Conservation (phyloP, 2,329 filamentous ascomycete species). For the Elsinoe perseae region DNA sequence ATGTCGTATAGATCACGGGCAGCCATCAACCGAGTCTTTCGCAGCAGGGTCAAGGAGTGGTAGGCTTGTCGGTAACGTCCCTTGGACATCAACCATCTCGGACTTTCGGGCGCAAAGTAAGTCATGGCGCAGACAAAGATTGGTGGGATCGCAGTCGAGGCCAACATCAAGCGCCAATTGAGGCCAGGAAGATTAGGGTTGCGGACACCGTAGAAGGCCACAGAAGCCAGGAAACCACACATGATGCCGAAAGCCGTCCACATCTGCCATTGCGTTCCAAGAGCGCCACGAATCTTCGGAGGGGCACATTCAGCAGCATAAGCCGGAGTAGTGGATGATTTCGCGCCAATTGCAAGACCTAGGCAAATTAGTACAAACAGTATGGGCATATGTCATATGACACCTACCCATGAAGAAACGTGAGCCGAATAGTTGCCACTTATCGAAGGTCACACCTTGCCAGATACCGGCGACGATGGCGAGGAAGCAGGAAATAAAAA, state of each 20-base stretch:
- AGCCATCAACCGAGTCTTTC: constrained; percentile 32
- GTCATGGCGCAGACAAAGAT: constrained; percentile 28
- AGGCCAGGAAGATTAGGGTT: constrained; percentile 40
- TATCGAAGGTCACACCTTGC: constrained; percentile 23
- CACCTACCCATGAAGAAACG: constrained; percentile 21
- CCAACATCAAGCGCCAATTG: constrained; percentile 35
- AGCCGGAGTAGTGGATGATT: constrained; percentile 39
- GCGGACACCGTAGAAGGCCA: constrained; percentile 38
- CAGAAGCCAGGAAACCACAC: constrained; percentile 35
- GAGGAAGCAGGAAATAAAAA: constrained; percentile 55
- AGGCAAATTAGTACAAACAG: constrained; percentile 11
- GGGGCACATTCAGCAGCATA: constrained; percentile 35
- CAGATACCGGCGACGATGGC: constrained; percentile 43
- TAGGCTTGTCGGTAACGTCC: constrained; percentile 32
- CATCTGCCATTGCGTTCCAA: constrained; percentile 43
- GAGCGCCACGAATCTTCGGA: constrained; percentile 34
- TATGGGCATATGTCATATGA: constrained; percentile 13
- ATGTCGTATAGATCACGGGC: constrained; percentile 37
- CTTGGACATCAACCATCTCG: constrained; percentile 31
- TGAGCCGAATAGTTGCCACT: constrained; percentile 19
- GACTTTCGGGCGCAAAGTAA: constrained; percentile 39
- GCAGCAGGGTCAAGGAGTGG: constrained; percentile 28
- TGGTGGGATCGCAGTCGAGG: constrained; percentile 36
- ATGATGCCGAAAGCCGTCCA: constrained; percentile 41
- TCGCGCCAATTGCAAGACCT: constrained; percentile 36